Conservation (phyloP, 2,329 filamentous ascomycete species). For the Clarireedia homoeocarpa region DNA sequence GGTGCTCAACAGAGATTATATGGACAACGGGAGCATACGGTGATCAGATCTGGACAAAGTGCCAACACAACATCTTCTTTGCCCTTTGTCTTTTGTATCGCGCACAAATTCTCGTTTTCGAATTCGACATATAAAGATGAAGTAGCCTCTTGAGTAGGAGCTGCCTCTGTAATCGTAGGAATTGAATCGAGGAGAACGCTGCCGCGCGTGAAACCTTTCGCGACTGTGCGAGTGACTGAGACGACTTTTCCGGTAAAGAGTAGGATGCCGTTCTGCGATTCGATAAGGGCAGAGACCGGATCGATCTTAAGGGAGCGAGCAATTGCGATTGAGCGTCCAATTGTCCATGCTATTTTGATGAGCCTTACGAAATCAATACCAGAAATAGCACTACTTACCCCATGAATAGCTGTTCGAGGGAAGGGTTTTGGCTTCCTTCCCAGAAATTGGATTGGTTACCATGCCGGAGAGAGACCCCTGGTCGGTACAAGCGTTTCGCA, state of each 20-base stretch:
- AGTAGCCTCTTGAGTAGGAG: background rate
- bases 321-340: constrained; percentile 50
- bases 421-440: constrained; percentile 23
- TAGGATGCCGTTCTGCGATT: constrained; percentile 22
- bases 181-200: constrained; percentile 20
- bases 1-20: no score
- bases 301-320: constrained; percentile 23
- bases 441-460: constrained; percentile 23
- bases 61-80: constrained; percentile 20
- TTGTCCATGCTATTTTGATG: constrained; percentile 35
- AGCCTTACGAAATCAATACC: background rate
- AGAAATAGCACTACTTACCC: constrained; percentile 10
- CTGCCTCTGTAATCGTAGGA: background rate
- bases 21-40: constrained; percentile 4
- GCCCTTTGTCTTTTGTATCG: constrained; percentile 15
- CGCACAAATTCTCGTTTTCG: constrained; percentile 27
- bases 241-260: constrained; percentile 27
- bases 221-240: constrained; percentile 22
- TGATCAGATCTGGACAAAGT: constrained; percentile 26
- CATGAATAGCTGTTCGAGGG: constrained; percentile 27
- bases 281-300: constrained; percentile 21
- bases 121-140: constrained; percentile 21
- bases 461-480: constrained; percentile 25
- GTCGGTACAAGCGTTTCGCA: constrained; percentile 23
- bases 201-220: constrained; percentile 25